Conservation (phyloP, 2,329 filamentous ascomycete genomes). For the Paracoccidioides brasiliensis region DNA sequence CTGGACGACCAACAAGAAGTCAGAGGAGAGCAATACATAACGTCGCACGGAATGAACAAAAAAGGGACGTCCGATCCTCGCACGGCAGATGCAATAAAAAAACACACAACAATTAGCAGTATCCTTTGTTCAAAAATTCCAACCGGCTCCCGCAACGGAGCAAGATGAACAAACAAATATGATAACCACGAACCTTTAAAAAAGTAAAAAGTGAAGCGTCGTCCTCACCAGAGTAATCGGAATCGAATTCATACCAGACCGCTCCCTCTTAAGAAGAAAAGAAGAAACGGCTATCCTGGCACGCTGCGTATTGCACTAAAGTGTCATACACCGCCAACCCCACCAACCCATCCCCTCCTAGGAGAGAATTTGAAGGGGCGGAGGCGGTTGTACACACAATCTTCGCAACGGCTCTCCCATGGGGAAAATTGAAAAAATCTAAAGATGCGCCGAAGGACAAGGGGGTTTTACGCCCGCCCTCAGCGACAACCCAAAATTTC, state of each 20-base stretch:
- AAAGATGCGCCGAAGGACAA: no score
- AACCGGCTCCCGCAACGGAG: background rate
- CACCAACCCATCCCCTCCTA: background rate
- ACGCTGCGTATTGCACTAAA: constrained; percentile 96
- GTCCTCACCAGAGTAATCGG: constrained; percentile 80
- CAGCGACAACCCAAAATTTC: constrained; percentile 8
- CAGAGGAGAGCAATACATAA: background rate
- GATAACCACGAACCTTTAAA: constrained; percentile 35
- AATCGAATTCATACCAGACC: constrained; percentile 63
- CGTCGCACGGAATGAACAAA: no score
- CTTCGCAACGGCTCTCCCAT: constrained; percentile 91
- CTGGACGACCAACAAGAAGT: no score
- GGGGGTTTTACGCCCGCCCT: no score
- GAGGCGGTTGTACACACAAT: constrained; percentile 53
- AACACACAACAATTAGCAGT: background rate
- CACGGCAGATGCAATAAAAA: background rate
- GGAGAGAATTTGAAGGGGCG: background rate
- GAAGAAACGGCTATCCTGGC: constrained; percentile 26
- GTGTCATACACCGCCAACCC: constrained; percentile 42
- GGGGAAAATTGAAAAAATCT: constrained; percentile 39
- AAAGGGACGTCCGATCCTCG: background rate
- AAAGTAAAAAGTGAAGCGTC: constrained; percentile 50
- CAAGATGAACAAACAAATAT: background rate
- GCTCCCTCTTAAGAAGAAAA: constrained; percentile 21
- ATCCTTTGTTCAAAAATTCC: background rate